A percentile compares a stretch with the other conserved stretches of the same genome.
Conservation (phyloP, 1,284 basidiomycete species). For the Cryptococcus hybrid region DNA sequence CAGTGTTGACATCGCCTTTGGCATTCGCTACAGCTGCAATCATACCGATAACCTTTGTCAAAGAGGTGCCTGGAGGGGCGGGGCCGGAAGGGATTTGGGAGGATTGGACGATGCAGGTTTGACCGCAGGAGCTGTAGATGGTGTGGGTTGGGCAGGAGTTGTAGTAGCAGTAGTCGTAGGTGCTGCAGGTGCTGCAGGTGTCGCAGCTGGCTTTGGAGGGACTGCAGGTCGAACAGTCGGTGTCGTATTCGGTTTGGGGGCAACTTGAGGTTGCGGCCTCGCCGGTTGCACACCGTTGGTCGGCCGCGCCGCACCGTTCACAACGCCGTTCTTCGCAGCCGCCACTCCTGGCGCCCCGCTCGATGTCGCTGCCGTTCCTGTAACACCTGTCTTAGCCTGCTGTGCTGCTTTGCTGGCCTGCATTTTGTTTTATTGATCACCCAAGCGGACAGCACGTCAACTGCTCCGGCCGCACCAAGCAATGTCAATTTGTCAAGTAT, state of each 20-base stretch:
- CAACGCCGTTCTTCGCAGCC: neutral
- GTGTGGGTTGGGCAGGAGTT: neutral
- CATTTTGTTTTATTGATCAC: constrained; percentile 45
- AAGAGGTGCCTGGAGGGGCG: constrained; percentile 41
- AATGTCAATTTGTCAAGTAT: constrained; percentile 41
- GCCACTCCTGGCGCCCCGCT: constrained; percentile 6
- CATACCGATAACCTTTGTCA: constrained; percentile 45
- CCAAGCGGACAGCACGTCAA: constrained; percentile 45
- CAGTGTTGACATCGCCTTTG: constrained; percentile 44
- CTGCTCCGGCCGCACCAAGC: constrained; percentile 39
- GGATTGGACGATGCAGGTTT: neutral
- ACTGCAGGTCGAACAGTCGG: neutral
- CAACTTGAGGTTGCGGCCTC: neutral
- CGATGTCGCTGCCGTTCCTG: constrained; percentile 8
- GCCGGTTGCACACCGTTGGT: neutral
- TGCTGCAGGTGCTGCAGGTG: neutral
- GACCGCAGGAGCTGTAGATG: neutral
- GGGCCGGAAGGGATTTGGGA: constrained; percentile 26
- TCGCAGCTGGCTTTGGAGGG: neutral
- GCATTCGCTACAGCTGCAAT: constrained; percentile 46
- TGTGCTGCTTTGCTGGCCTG: constrained; percentile 25
- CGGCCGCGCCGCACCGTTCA: neutral
- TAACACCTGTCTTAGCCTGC: constrained; percentile 14
- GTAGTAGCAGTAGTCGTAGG: neutral
- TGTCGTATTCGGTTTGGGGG: neutral